Evolutionary conservation across 495 filamentous ascomycete genomes (phyloP), one percentile per base, ranked within the genome.

Genomic region (Halenospora varia): DNA sequence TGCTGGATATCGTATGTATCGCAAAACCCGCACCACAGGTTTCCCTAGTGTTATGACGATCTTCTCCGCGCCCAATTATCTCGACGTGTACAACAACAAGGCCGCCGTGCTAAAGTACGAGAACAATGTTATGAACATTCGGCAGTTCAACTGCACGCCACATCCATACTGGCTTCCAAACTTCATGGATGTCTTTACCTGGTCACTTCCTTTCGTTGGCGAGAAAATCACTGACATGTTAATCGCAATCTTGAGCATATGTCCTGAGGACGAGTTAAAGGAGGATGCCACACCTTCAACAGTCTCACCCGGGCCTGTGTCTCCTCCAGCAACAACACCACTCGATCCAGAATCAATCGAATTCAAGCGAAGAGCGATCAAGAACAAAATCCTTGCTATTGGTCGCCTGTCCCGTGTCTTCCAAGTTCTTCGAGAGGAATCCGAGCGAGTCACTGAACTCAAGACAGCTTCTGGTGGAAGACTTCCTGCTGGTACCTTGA

Each of bases 61-160:
- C 68, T 98, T 98, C 81, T 97, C 93, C 48, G 94, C 94, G 2
- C 94, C 94, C 20, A 98, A 98, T 69, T 97, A 98, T 68, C 80
- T 98, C 60, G 94, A 98, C 69, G 92, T 98, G n/a, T 98, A 98
- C 77, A 98, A 98, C 83, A 98, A 98, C 82, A 98, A 98, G 74
- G 94, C 94, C 0, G 94, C 94, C 0, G 94, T 98, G 19, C 76
- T 98, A 57, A 98, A 98, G 71, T 98, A 98, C 70, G 94, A 98
- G 71, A 98, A 98, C 74, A 98, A 98, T 68, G 94, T 98, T 55
- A 98, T 98, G 94, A 98, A 98, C 78, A 98, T 98, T 68, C 83
- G 94, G 25, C 94, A 98, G 70, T 98, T 98, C 76, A 98, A 98
- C 73, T 98, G 94, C 83, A 97, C 94, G 26, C 94, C 94, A 6